phyloP scores from a whole-genome alignment of 805 yeast species.

The Pichia nanzhaoensis region DNA sequence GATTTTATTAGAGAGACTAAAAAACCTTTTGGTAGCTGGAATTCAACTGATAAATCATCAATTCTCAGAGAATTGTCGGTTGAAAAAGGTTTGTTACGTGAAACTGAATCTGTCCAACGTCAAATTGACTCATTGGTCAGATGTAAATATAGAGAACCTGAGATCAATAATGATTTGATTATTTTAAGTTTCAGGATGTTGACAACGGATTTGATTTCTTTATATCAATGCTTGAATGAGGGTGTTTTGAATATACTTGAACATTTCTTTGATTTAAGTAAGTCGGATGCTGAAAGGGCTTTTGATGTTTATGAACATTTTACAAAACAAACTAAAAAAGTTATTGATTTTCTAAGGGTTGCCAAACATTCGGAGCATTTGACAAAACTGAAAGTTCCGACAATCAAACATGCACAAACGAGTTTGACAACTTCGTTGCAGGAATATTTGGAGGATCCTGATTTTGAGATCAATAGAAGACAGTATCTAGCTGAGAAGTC shows the following conservation, averaged over 20 bases:
- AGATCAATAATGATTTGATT: slow-evolving; percentile 76
- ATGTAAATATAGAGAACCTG: slow-evolving; percentile 72
- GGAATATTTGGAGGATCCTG: slow-evolving; percentile 82
- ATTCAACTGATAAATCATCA: slow-evolving; percentile 43
- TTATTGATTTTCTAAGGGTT: slow-evolving; percentile 76
- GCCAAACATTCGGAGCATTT: slow-evolving; percentile 86
- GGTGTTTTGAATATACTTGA: slow-evolving; percentile 92
- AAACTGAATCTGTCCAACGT: slow-evolving; percentile 75
- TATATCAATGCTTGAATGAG: slow-evolving; percentile 88
- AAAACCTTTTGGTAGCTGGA: slow-evolving; percentile 25
- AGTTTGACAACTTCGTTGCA: slow-evolving; percentile 81
- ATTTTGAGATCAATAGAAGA: slow-evolving; percentile 70
- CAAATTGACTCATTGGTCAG: slow-evolving; percentile 72
- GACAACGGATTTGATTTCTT: slow-evolving; percentile 79
- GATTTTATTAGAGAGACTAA: slow-evolving; percentile 75
- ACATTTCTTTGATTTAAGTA: slow-evolving; percentile 90
- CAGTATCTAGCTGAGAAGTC: slow-evolving; percentile 69
- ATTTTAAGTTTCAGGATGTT: slow-evolving; percentile 80
- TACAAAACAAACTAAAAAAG: slow-evolving; percentile 79
- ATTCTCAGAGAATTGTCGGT: slow-evolving; percentile 58
- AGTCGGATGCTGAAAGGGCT: slow-evolving; percentile 79
- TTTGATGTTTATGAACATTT: slow-evolving; percentile 77
- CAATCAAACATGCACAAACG: slow-evolving; percentile 95
- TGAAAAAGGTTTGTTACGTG: slow-evolving; percentile 75
- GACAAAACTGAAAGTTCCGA: slow-evolving; percentile 88